phyloP scores from a whole-genome alignment of 257 asterid species.

The Thymus mandschuricus region DNA sequence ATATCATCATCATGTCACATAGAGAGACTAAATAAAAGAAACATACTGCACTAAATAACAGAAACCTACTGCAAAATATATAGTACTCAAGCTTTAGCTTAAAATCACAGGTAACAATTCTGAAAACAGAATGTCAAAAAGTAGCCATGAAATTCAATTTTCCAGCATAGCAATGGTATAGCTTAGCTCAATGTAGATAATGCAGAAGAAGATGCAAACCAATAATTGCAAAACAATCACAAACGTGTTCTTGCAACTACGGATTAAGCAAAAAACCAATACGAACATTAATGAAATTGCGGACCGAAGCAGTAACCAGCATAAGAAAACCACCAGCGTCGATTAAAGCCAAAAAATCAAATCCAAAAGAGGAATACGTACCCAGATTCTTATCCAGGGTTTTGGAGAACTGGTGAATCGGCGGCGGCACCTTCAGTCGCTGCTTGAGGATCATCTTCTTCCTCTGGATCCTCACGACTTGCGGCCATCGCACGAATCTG shows the following conservation, averaged over 20 bases:
- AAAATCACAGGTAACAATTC: too few relatives aligned
- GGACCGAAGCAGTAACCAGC: not conserved
- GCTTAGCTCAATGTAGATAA: not conserved
- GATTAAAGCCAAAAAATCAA: not conserved
- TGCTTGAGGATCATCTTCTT: slow-evolving; percentile 54
- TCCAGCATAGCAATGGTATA: too few relatives aligned
- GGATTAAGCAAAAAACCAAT: not conserved
- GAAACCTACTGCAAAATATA: too few relatives aligned
- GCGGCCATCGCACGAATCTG: slow-evolving; percentile 62
- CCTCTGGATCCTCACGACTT: slow-evolving; percentile 62
- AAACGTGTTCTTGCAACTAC: not conserved
- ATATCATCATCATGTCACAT: too few relatives aligned
- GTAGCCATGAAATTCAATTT: too few relatives aligned
- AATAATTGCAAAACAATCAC: not conserved
- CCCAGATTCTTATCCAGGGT: slow-evolving; percentile 7
- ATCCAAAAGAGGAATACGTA: not conserved
- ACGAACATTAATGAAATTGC: not conserved
- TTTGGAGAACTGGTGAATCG: slow-evolving; percentile 63
- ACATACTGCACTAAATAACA: too few relatives aligned
- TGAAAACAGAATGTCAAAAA: too few relatives aligned
- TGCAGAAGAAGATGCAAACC: too few relatives aligned
- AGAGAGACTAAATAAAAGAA: too few relatives aligned
- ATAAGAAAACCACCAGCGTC: not conserved
- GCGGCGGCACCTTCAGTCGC: slow-evolving; percentile 55
- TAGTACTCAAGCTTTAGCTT: too few relatives aligned